Evolutionary conservation across 1,284 basidiomycete species (phyloP).

Genomic region (Moesziomyces parantarcticus): DNA sequence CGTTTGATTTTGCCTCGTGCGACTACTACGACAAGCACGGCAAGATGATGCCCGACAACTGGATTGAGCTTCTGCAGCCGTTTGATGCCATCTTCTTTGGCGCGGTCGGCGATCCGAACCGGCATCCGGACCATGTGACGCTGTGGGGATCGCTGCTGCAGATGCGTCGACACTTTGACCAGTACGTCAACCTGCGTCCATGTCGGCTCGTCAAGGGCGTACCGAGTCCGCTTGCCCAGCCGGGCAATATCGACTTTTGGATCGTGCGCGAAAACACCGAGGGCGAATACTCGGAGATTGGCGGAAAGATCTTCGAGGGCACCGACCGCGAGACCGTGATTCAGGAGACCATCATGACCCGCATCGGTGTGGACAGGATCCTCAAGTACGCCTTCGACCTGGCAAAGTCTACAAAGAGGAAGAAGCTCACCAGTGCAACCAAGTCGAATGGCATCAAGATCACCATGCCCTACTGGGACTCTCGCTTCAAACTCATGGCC

Average conservation of each 20-base stretch:
- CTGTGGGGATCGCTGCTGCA: slow-evolving; percentile 50
- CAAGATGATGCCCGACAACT: slow-evolving; percentile 68
- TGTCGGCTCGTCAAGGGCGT: slow-evolving; percentile 73
- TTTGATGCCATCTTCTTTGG: slow-evolving; percentile 70
- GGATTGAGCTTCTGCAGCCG: slow-evolving; percentile 65
- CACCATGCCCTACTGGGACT: slow-evolving; percentile 67
- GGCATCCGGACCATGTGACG: slow-evolving; percentile 38
- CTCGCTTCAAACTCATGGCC: slow-evolving; percentile 71
- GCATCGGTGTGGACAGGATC: slow-evolving; percentile 72
- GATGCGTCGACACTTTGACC: slow-evolving; percentile 73
- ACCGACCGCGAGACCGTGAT: slow-evolving; percentile 68
- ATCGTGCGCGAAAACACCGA: slow-evolving; percentile 74
- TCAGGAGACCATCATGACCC: slow-evolving; percentile 71
- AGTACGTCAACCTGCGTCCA: slow-evolving; percentile 74
- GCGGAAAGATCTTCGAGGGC: slow-evolving; percentile 70
- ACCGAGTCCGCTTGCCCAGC: slow-evolving; percentile 69
- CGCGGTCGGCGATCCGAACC: slow-evolving; percentile 69
- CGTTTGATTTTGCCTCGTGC: slow-evolving; percentile 69
- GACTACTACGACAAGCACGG: slow-evolving; percentile 68
- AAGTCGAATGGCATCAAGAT: slow-evolving; percentile 64
- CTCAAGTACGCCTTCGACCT: slow-evolving; percentile 73
- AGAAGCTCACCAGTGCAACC: slow-evolving; percentile 72
- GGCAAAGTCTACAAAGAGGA: slow-evolving; percentile 71
- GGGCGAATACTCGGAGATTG: slow-evolving; percentile 73
- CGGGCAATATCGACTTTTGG: slow-evolving; percentile 72